Percentiles rank a stretch among this genome's conserved stretches.
Evolutionary conservation across 768 basidiomycete genomes (phyloP).

Genomic region (Rhodotorula kratochvilovae): DNA sequence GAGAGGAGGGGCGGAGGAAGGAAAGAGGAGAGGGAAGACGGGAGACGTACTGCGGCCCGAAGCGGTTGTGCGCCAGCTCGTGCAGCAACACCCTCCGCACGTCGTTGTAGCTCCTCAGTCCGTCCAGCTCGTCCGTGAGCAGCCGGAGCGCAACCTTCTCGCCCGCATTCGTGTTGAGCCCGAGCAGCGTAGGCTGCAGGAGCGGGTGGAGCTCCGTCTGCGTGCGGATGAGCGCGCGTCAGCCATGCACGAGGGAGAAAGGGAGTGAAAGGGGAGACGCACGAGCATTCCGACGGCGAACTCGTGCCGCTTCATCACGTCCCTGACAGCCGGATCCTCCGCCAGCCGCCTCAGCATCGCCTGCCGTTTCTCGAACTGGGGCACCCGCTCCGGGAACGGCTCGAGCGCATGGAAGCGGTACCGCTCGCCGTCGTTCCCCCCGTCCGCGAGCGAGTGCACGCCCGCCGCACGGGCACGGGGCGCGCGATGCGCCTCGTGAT

Average conservation of each 20-base stretch:
- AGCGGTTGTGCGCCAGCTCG: slow-evolving; percentile 39
- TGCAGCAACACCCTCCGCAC: slow-evolving; percentile 39
- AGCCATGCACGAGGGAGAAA: background rate
- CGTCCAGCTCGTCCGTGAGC: slow-evolving; percentile 38
- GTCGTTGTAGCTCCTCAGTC: slow-evolving; percentile 32
- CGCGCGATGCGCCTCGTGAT: slow-evolving; percentile 7
- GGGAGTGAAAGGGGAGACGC: background rate
- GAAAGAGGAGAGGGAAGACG: no score
- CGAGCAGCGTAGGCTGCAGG: slow-evolving; percentile 38
- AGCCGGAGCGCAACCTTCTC: slow-evolving; percentile 36
- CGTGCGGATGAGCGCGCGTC: no score
- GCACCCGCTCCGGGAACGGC: slow-evolving; percentile 34
- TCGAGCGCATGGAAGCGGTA: slow-evolving; percentile 23
- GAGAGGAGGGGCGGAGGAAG: background rate
- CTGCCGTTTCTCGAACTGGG: slow-evolving; percentile 8
- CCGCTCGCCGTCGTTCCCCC: slow-evolving; percentile 4
- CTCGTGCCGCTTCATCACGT: slow-evolving; percentile 30
- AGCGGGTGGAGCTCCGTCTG: slow-evolving; percentile 26
- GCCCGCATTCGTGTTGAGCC: slow-evolving; percentile 42
- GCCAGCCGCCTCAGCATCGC: slow-evolving; percentile 30
- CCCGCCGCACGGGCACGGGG: slow-evolving; percentile 7
- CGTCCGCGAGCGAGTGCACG: slow-evolving; percentile 1
- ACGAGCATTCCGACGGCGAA: slow-evolving; percentile 19
- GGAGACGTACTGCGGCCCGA: slow-evolving; percentile 24
- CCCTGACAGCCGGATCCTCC: slow-evolving; percentile 20